Percentiles rank a stretch among this genome's conserved stretches.
Evolutionary conservation across 202 grass and related monocot species (phyloP).

Genomic region (Sporobolus alterniflorus): DNA sequence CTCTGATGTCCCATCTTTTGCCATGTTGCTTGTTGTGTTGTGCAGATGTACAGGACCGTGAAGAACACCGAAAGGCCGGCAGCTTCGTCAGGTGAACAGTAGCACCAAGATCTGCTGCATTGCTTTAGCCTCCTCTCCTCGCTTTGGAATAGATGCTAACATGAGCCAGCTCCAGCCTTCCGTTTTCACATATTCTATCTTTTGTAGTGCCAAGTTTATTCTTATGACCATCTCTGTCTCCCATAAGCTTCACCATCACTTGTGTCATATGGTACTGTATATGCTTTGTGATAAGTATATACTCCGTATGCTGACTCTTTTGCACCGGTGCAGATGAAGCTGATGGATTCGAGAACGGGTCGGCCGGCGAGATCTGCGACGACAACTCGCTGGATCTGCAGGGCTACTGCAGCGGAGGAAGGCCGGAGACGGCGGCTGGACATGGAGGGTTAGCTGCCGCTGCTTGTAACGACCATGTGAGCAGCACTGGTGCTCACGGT

Average conservation of each 20-base stretch:
- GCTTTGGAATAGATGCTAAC: conserved; percentile 49
- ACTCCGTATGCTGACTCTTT: conserved; percentile 7
- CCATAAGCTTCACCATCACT: neutral
- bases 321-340: conserved; percentile 46
- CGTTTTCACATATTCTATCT: conserved; percentile 39
- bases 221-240: neutral
- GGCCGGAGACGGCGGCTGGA: conserved; percentile 5
- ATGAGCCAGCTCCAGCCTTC: conserved; percentile 42
- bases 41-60: conserved; percentile 98
- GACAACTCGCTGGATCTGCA: conserved; percentile 69
- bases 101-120: conserved; percentile 30
- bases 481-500: conserved; percentile 35
- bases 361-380: conserved; percentile 88
- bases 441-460: conserved; percentile 57
- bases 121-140: neutral
- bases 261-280: conserved; percentile 27
- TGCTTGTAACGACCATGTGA: conserved; percentile 47
- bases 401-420: neutral
- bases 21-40: conserved; percentile 21
- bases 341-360: conserved; percentile 88
- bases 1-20: conserved; percentile 35
- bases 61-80: conserved; percentile 90
- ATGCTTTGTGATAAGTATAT: conserved; percentile 6
- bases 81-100: conserved; percentile 84
- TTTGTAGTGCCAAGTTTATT: conserved; percentile 7